These are phyloP conservation scores for Citrus cavaleriei DNA, from an alignment of 345 rosid species.

Conservation along the genomic window DNA sequence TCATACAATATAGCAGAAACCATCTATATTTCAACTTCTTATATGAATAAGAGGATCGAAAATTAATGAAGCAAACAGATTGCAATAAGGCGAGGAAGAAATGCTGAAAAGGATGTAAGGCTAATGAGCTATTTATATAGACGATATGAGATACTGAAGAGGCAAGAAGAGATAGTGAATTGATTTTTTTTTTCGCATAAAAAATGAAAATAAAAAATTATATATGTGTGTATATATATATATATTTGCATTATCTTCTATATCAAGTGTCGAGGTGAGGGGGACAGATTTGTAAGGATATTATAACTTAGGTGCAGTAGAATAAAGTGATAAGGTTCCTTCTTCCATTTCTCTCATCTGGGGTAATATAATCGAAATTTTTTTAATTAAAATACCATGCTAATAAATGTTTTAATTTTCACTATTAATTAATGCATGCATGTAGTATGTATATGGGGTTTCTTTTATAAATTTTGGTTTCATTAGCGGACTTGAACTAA, in stretches of 20 bases:
- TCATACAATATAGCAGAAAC: neutral
- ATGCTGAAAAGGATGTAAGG: neutral
- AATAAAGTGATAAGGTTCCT: constrained; percentile 17
- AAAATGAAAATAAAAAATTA: neutral
- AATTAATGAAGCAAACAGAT: neutral
- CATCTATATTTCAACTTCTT: neutral
- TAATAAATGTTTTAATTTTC: too few species aligned
- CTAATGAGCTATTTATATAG: neutral
- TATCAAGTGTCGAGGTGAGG: constrained; percentile 9
- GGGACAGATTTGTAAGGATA: constrained; percentile 14
- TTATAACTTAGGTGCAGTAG: neutral
- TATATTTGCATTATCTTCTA: neutral
- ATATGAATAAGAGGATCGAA: neutral
- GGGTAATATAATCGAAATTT: too few species aligned
- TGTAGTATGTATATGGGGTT: too few species aligned
- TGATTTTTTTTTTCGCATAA: neutral
- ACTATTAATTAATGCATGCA: too few species aligned
- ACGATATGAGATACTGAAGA: neutral
- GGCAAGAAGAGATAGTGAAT: neutral
- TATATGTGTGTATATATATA: neutral
- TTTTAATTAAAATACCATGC: too few species aligned
- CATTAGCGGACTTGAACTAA: too few species aligned
- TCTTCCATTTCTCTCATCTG: neutral
- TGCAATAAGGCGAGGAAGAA: neutral
- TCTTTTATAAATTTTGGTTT: too few species aligned